A percentile compares a stretch with the other conserved stretches of the same genome.
These are phyloP conservation scores for Diplosphaera chodatii DNA, from an alignment of 139 green algal genomes.

Conservation along the genomic window DNA sequence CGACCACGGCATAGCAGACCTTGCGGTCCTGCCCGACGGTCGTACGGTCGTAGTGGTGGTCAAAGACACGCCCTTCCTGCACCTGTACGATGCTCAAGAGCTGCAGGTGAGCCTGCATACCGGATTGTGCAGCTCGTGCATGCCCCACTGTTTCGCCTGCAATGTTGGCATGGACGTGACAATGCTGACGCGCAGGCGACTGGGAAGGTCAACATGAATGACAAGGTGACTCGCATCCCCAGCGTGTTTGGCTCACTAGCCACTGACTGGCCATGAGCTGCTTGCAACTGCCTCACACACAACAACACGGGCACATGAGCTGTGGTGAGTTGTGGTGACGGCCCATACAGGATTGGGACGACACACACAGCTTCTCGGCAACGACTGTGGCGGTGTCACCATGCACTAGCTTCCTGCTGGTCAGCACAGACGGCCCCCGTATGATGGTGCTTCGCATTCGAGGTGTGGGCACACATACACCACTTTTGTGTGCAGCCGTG, in stretches of 20 bases:
- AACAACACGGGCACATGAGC: no score
- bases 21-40: slow-evolving; percentile 19
- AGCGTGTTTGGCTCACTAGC: no score
- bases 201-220: slow-evolving; percentile 54
- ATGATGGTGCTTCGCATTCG: slow-evolving; percentile 34
- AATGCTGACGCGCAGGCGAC: no score
- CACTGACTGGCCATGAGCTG: no score
- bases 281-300: no score
- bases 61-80: slow-evolving; percentile 28
- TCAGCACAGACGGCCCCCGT: slow-evolving; percentile 44
- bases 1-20: slow-evolving; percentile 20
- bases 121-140: no score
- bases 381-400: slow-evolving; percentile 40
- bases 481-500: no score
- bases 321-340: no score
- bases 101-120: slow-evolving; percentile 2
- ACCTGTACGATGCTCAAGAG: slow-evolving; percentile 4
- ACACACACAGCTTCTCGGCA: slow-evolving; percentile 55
- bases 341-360: slow-evolving; percentile 31
- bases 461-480: no score
- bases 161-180: no score
- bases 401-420: slow-evolving; percentile 32
- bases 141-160: no score
- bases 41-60: slow-evolving; percentile 20
- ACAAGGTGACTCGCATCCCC: no score